phyloP scores from a whole-genome alignment of 2,329 filamentous ascomycete species.

The Hymenoscyphus repandus region DNA sequence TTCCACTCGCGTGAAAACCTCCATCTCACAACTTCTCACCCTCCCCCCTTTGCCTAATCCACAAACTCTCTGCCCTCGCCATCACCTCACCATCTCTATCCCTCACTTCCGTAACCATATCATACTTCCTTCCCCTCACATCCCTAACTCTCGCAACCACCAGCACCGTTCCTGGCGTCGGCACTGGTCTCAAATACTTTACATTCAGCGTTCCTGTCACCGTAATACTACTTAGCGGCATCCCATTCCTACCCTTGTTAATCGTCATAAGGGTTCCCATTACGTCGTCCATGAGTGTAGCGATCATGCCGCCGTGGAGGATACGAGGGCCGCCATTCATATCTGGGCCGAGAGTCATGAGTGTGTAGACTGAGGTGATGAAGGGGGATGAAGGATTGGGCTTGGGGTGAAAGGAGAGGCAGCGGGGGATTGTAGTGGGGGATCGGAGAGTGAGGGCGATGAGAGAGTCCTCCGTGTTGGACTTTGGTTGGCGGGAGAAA shows the following conservation, averaged over 20 bases:
- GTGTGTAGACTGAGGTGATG: slow-evolving; percentile 15
- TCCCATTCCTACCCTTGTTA: slow-evolving; percentile 17
- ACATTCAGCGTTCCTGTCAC: slow-evolving; percentile 51
- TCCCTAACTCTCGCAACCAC: slow-evolving; percentile 39
- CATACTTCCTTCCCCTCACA: slow-evolving; percentile 48
- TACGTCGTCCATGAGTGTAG: slow-evolving; percentile 53
- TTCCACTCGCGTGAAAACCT: too few species aligned
- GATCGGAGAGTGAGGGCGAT: slow-evolving; percentile 49
- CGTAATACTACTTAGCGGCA: slow-evolving; percentile 21
- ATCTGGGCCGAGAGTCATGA: slow-evolving; percentile 40
- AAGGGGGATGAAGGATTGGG: slow-evolving; percentile 17
- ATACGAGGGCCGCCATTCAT: slow-evolving; percentile 49
- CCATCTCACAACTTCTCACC: too few species aligned
- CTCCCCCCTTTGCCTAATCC: slow-evolving; percentile 30
- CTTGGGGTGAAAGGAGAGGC: slow-evolving; percentile 39
- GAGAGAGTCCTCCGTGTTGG: slow-evolving; percentile 44
- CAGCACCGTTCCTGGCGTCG: slow-evolving; percentile 42
- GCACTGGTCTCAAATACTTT: slow-evolving; percentile 45
- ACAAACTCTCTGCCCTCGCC: slow-evolving; percentile 47
- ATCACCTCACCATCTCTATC: slow-evolving; percentile 41
- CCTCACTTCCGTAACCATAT: slow-evolving; percentile 41
- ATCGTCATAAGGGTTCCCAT: slow-evolving; percentile 44
- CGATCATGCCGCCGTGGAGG: slow-evolving; percentile 53
- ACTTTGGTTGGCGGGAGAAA: slow-evolving; percentile 35
- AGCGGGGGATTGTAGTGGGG: slow-evolving; percentile 41